A percentile compares a stretch with the other conserved stretches of the same genome.
These are phyloP conservation scores for Mrakia frigida DNA, from an alignment of 768 basidiomycete species.

Conservation along the genomic window DNA sequence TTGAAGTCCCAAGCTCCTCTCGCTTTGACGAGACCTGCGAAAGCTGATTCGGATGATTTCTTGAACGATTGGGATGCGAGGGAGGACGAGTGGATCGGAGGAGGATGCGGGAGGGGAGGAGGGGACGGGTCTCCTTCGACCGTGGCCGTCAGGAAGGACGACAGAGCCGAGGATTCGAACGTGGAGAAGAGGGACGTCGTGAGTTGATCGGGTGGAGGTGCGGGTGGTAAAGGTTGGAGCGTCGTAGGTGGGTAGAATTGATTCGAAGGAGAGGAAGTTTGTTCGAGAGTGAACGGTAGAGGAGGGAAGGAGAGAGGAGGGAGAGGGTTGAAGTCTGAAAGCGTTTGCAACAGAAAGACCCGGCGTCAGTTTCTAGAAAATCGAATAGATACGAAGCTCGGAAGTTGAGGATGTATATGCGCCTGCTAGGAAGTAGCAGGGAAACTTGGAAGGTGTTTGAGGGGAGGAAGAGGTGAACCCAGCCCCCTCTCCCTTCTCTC, in stretches of 20 bases:
- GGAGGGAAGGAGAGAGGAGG: slow-evolving; percentile 16
- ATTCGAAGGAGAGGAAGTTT: not conserved
- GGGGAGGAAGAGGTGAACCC: too few species aligned
- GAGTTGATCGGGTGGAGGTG: not conserved
- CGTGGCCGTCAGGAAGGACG: slow-evolving; percentile 26
- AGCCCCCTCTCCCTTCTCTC: too few species aligned
- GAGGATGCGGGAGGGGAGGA: not conserved
- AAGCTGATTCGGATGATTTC: not conserved
- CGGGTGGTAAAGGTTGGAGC: not conserved
- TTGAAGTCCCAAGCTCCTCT: slow-evolving; percentile 32
- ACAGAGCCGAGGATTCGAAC: slow-evolving; percentile 24
- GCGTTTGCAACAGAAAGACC: too few species aligned
- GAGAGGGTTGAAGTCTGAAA: slow-evolving; percentile 28
- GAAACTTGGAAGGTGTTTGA: too few species aligned
- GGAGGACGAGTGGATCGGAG: not conserved
- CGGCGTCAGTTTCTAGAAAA: not conserved
- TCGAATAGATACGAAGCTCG: too few species aligned
- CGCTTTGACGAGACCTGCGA: slow-evolving; percentile 23
- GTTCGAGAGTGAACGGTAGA: slow-evolving; percentile 25
- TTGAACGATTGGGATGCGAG: not conserved
- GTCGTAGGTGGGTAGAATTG: slow-evolving; percentile 9
- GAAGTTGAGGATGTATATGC: not conserved
- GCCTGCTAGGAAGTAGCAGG: too few species aligned
- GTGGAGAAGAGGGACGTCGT: slow-evolving; percentile 24
- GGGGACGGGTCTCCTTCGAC: slow-evolving; percentile 13